Evolutionary conservation across 202 grass and related monocot species (phyloP).

Genomic region (Carex sylvatica): DNA sequence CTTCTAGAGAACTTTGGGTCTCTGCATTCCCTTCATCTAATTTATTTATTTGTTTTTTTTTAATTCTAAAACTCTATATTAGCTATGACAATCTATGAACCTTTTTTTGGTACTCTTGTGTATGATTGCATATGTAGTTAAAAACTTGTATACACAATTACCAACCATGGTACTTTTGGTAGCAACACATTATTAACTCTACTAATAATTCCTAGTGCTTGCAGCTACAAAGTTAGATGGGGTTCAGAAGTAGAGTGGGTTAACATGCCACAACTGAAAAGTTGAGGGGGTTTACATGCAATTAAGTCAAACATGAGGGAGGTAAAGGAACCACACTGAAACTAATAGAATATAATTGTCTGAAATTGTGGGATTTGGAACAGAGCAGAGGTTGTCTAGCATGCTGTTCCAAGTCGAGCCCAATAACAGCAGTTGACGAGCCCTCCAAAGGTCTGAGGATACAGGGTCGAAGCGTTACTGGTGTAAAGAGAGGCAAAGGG

Average conservation of each 20-base stretch:
- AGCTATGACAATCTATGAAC: not conserved
- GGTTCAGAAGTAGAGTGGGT: not conserved
- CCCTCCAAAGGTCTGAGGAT: constrained; percentile 87
- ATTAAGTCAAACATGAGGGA: constrained; percentile 4
- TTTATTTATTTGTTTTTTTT: not conserved
- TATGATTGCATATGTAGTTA: not conserved
- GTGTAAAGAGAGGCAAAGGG: constrained; percentile 31
- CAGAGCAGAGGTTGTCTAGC: constrained; percentile 99
- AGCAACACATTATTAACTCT: not conserved
- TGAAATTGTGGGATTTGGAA: constrained; percentile 62
- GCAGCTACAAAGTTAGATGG: not conserved
- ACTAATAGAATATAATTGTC: constrained; percentile 32
- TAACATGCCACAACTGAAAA: not conserved
- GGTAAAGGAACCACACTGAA: constrained; percentile 12
- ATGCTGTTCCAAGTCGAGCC: constrained; percentile 75
- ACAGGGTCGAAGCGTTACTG: constrained; percentile 58
- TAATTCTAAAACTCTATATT: not conserved
- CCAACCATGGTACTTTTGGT: not conserved
- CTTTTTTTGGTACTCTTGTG: not conserved
- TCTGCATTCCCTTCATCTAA: not conserved
- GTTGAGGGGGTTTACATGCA: not conserved
- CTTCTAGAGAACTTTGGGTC: not conserved
- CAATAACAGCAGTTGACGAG: constrained; percentile 70
- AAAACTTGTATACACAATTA: not conserved
- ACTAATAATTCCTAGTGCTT: constrained; percentile 3